Percentiles rank a stretch among this genome's conserved stretches.
These are phyloP conservation scores for Colletotrichum horii DNA, from an alignment of 2,329 filamentous ascomycete species.

Conservation along the genomic window DNA sequence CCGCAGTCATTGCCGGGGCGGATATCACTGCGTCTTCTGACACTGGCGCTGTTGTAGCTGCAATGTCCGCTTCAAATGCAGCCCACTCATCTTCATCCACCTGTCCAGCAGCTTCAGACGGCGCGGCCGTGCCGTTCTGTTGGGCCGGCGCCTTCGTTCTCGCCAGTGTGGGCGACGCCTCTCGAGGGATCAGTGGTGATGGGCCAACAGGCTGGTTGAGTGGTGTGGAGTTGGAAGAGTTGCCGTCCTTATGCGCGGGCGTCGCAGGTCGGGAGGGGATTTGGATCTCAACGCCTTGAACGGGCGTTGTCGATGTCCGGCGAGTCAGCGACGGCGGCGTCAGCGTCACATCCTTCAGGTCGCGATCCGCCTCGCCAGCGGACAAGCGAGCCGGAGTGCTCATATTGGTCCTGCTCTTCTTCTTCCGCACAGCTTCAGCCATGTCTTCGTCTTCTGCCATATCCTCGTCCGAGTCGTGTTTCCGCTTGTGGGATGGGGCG, in stretches of 20 bases:
- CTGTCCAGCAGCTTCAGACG: conserved; percentile 21
- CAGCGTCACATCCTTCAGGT: conserved; percentile 18
- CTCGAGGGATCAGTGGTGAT: conserved; percentile 41
- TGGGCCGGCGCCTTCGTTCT: conserved; percentile 7
- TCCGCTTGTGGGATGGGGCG: conserved; percentile 29
- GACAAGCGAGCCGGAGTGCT: conserved; percentile 20
- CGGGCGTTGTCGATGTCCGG: conserved; percentile 56
- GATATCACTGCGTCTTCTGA: conserved; percentile 65
- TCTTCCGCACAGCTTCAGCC: conserved; percentile 42
- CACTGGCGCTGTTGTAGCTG: conserved; percentile 44
- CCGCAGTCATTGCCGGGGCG: conserved; percentile 70
- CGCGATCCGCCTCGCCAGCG: conserved; percentile 26
- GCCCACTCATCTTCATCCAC: conserved; percentile 83
- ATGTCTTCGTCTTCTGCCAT: conserved; percentile 38
- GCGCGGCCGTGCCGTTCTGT: conserved; percentile 22
- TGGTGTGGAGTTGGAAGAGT: conserved; percentile 47
- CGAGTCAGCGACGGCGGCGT: conserved; percentile 51
- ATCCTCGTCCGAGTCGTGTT: conserved; percentile 28
- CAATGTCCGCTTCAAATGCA: conserved; percentile 85
- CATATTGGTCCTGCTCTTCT: conserved; percentile 49
- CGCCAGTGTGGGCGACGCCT: conserved; percentile 6
- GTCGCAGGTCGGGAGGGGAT: conserved; percentile 70
- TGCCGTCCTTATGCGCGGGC: conserved; percentile 47
- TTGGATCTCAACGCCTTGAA: conserved; percentile 63
- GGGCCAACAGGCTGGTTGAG: conserved; percentile 30